Conservation (phyloP, 179 eudicot species). For the Silene coronaria region DNA sequence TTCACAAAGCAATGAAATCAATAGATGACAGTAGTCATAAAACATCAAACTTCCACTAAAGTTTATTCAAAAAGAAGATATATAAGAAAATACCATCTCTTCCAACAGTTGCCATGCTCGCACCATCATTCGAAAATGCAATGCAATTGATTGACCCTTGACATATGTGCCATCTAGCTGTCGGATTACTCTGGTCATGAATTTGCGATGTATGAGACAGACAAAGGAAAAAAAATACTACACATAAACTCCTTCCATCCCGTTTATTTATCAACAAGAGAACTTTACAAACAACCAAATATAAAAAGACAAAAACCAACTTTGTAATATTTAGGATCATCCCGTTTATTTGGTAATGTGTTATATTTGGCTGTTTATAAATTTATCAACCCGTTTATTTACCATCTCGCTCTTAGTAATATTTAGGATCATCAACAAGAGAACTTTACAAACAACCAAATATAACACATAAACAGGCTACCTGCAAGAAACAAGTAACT, state of each 20-base stretch:
- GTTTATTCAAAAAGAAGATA: slow-evolving; percentile 3
- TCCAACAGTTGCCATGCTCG: slow-evolving; percentile 77
- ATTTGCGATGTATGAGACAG: slow-evolving; percentile 3
- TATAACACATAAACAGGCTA: too few species aligned
- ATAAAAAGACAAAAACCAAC: too few species aligned
- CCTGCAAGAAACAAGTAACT: neutral
- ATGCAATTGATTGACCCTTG: slow-evolving; percentile 81
- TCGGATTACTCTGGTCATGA: slow-evolving; percentile 60
- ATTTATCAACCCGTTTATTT: too few species aligned
- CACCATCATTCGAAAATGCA: slow-evolving; percentile 70
- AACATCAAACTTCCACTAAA: neutral
- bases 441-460: neutral
- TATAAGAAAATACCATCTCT: slow-evolving; percentile 65
- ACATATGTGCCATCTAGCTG: slow-evolving; percentile 89
- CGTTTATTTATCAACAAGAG: neutral
- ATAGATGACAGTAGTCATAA: neutral
- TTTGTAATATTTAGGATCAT: neutral
- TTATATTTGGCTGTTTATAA: too few species aligned
- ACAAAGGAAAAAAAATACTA: neutral
- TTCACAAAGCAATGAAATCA: neutral
- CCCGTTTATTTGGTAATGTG: too few species aligned
- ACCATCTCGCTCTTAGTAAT: too few species aligned
- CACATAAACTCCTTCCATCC: neutral
- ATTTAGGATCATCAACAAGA: slow-evolving; percentile 2
- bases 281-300: neutral